Base-by-base conservation (phyloP, 768 basidiomycete genomes). In the Kwoniella newhampshirensis region DNA sequence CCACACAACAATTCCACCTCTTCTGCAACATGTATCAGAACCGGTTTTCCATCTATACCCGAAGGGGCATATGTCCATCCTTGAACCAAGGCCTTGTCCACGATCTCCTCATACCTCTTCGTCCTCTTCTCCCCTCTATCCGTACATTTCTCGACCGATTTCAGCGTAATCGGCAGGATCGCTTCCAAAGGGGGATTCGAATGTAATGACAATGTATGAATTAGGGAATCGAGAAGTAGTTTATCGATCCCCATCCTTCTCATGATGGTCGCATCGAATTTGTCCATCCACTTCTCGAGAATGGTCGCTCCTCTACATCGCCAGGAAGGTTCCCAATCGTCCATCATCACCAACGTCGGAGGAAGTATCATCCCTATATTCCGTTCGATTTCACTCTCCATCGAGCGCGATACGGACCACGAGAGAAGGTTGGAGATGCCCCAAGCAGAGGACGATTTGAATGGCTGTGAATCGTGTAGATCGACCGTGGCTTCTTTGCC, bases 301-400 rank as follows among this genome's bases (percentile, higher is more conserved):
- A 66, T 63, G 2, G 32, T 28, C 4, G 64, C 54, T 15, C 71
- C 75, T 43, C 57, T 51, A 6, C 60, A 55, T 1, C 75, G 66
- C 55, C 65, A 76, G 1, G 56, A 30, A 2, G 75, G 60, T 30
- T 76, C 73, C 62, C 66, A 76, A 45, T 76, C 75, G 52, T 76
- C 75, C 63, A 76, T 67, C 42, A 76, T 37, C 30, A 67, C 63
- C 23, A 76, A 37, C 1, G 70, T 73, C 5, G 75, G 73, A 9
- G 75, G 75, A n/a, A 76, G 48, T 23, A 76, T 64, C 32, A 72
- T 17, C 0, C 69, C 70, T 17, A 76, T 72, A 13, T 63, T 54
- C 41, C 49, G 36, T 36, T 68, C 63, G 13, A 70, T 35, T 2
- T 66, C 50, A 2, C 12, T n/a, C 3, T 46, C 13, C 0, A 50